Evolutionary conservation across 176 grass and related monocot species (phyloP), one percentile per base, ranked within the genome.

Genomic region (Urochloa ruziziensis): DNA sequence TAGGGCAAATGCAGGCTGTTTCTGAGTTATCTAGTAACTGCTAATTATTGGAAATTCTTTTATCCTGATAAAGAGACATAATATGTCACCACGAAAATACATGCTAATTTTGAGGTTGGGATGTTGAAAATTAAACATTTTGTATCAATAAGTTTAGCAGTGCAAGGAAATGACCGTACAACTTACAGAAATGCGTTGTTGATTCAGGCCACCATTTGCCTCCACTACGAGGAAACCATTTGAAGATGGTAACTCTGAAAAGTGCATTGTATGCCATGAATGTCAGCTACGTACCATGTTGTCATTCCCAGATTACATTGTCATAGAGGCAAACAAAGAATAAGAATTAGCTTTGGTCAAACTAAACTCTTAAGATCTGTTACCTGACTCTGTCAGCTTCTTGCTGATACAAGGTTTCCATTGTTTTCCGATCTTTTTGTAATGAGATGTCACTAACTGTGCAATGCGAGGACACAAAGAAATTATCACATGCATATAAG

Each of bases 141-240:
- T 10, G 17, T 84, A 59, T 3, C 7, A 35, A 63, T 34, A 48
- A 6, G 47, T 19, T 79, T 66, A 57, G 4, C 11, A 49, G 7
- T 35, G 28, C 3, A 77, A 58, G 54, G n/a, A 57, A 65, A 78
- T 64, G 15, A 63, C 75, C 4, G 0, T 86, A 53, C 10, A 92
- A 94, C 92, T 93, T 98, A 92, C 96, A 63, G 92, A 98, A 86
- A 98, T 77, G 7, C 92, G 92, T 39, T 98, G 96, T 74, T 98
- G 96, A 88, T 98, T 98, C 37, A 98, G 83, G 65, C 91, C 96
- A 81, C 96, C 96, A 80, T 98, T 98, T 88, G 92, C 96, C 84
- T 98, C 96, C 52, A 95, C 86, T 85, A 98, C 86, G 43, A 98
- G 91, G 89, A 81, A 93, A 77, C 96, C 93, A 88, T 95, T 98